Conservation (phyloP, 2,329 filamentous ascomycete genomes). For the Aspergillus brasiliensis region DNA sequence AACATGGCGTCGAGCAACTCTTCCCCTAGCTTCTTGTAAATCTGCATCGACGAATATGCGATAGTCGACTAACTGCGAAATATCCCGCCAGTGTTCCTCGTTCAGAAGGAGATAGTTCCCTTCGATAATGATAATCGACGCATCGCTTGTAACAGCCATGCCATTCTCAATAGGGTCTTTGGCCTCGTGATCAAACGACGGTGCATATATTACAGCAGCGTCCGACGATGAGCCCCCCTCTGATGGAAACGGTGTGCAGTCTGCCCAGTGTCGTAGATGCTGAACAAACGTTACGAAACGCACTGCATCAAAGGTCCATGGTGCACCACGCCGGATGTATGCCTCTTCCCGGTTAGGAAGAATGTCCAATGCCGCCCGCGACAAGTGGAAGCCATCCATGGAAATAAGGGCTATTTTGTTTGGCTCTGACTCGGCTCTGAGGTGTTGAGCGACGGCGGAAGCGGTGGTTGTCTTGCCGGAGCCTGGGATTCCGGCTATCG, state of each 20-base stretch:
- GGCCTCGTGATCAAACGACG: conserved; percentile 38
- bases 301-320: conserved; percentile 40
- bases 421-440: conserved; percentile 21
- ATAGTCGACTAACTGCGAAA: conserved; percentile 43
- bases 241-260: background rate
- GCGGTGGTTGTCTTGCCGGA: conserved; percentile 41
- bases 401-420: conserved; percentile 28
- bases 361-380: conserved; percentile 30
- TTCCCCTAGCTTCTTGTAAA: conserved; percentile 35
- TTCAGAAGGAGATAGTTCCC: conserved; percentile 32
- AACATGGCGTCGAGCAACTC: conserved; percentile 45
- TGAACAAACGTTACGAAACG: conserved; percentile 33
- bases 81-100: conserved; percentile 12
- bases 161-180: conserved; percentile 38
- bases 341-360: conserved; percentile 38
- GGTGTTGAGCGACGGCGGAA: conserved; percentile 26
- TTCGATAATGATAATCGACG: conserved; percentile 27
- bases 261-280: conserved; percentile 27
- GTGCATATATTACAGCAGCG: conserved; percentile 27
- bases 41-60: conserved; percentile 47
- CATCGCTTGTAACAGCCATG: conserved; percentile 27
- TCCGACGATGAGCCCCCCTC: conserved; percentile 7
- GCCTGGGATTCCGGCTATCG: conserved; percentile 36
- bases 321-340: conserved; percentile 39
- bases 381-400: conserved; percentile 44